phyloP scores from a whole-genome alignment of 2,329 filamentous ascomycete genomes.

The Fusarium nematophilum region DNA sequence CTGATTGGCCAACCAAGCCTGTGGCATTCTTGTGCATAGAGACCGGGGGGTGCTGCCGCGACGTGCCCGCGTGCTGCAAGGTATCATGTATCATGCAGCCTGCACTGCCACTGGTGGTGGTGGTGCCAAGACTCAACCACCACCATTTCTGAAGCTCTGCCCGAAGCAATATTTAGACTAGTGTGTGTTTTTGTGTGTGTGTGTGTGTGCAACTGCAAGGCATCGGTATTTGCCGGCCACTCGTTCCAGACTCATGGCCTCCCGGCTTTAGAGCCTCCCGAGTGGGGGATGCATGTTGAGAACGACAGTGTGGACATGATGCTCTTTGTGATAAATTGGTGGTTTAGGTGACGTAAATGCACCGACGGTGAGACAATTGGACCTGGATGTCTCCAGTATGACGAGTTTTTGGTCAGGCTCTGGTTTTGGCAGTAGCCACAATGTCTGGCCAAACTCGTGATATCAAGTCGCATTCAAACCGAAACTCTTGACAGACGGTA shows the following conservation, averaged over 20 bases:
- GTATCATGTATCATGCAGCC: too few relatives aligned
- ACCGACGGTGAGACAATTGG: too few relatives aligned
- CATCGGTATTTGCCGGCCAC: slow-evolving; percentile 26
- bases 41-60: background rate
- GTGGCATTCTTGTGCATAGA: background rate
- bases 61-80: background rate
- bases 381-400: too few relatives aligned
- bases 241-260: slow-evolving; percentile 13
- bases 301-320: background rate
- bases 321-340: background rate
- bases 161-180: too few relatives aligned
- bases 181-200: too few relatives aligned
- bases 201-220: slow-evolving; percentile 16
- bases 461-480: too few relatives aligned
- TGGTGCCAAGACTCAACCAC: slow-evolving; percentile 30
- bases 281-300: slow-evolving; percentile 15
- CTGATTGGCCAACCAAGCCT: background rate
- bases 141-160: slow-evolving; percentile 21
- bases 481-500: too few relatives aligned
- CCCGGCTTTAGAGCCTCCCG: slow-evolving; percentile 21
- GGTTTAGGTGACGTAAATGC: too few relatives aligned
- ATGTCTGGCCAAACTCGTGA: background rate
- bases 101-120: slow-evolving; percentile 4
- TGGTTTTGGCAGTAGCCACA: too few relatives aligned
- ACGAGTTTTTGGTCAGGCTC: too few relatives aligned